phyloP scores from a whole-genome alignment of 73 alveolate species.

The Diophrys appendiculata region DNA sequence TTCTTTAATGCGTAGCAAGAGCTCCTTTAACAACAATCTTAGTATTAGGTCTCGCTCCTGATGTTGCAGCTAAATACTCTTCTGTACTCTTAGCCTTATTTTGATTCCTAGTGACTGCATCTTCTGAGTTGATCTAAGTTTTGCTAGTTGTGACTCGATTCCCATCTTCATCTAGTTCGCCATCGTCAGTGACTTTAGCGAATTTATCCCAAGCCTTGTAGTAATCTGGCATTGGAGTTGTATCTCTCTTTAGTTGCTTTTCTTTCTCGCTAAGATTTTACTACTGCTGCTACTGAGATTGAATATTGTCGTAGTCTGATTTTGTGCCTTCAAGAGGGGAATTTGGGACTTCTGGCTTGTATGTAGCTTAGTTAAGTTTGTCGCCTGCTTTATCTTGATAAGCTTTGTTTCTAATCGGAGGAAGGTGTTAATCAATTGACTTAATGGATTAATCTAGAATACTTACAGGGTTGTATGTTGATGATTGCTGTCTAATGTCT shows the following conservation, averaged over 20 bases:
- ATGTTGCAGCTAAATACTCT: constrained; percentile 38
- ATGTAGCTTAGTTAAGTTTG: too few species aligned
- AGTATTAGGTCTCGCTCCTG: constrained; percentile 66
- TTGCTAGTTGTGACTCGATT: neutral
- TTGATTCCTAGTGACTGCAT: constrained; percentile 2
- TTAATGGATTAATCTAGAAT: too few species aligned
- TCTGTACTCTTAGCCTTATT: constrained; percentile 24
- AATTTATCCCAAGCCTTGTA: constrained; percentile 71
- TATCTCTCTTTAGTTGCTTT: constrained; percentile 56
- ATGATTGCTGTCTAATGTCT: too few species aligned
- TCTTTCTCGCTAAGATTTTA: too few species aligned
- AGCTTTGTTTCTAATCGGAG: too few species aligned
- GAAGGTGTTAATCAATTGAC: too few species aligned
- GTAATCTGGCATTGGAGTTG: constrained; percentile 62
- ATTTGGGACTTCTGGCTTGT: too few species aligned
- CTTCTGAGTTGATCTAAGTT: neutral
- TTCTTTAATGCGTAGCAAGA: neutral
- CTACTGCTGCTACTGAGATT: too few species aligned
- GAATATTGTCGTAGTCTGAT: too few species aligned
- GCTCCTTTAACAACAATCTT: constrained; percentile 67
- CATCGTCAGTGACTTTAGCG: neutral
- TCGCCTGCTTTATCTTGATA: too few species aligned
- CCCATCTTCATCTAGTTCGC: neutral
- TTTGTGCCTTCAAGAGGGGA: too few species aligned
- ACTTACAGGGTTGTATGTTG: too few species aligned